Evolutionary conservation across 345 rosid genomes (phyloP).

Genomic region (Mangifera indica): DNA sequence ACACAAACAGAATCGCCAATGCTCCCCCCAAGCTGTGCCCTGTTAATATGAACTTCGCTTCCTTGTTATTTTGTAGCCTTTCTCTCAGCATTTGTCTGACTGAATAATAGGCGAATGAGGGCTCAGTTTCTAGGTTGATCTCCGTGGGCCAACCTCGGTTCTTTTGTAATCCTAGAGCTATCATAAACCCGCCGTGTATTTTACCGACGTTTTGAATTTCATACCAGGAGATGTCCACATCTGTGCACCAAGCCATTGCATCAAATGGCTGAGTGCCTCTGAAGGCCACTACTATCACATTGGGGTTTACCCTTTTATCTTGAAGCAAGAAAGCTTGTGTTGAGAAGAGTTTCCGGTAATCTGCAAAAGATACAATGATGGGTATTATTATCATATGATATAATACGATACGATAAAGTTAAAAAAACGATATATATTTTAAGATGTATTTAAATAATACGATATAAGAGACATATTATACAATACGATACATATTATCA

Average conservation of each 20-base stretch:
- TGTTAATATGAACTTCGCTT: slow-evolving; percentile 44
- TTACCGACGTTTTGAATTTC: slow-evolving; percentile 44
- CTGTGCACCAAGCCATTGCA: slow-evolving; percentile 47
- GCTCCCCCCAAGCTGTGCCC: slow-evolving; percentile 69
- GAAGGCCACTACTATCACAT: slow-evolving; percentile 50
- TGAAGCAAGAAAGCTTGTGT: slow-evolving; percentile 53
- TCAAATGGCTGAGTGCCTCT: slow-evolving; percentile 64
- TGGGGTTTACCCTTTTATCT: slow-evolving; percentile 41
- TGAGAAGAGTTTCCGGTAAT: slow-evolving; percentile 28
- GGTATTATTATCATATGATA: too few species aligned
- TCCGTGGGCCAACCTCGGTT: slow-evolving; percentile 42
- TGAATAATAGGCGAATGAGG: slow-evolving; percentile 41
- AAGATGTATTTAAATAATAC: too few species aligned
- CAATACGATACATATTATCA: too few species aligned
- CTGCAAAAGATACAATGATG: slow-evolving; percentile 27
- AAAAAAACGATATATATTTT: too few species aligned
- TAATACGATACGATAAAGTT: too few species aligned
- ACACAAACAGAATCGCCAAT: slow-evolving; percentile 38
- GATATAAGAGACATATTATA: too few species aligned
- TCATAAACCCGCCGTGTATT: slow-evolving; percentile 59
- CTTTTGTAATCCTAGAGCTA: slow-evolving; percentile 57
- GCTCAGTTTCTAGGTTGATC: slow-evolving; percentile 16
- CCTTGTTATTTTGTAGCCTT: slow-evolving; percentile 27
- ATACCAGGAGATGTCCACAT: slow-evolving; percentile 59
- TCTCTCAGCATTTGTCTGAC: slow-evolving; percentile 34